phyloP scores from a whole-genome alignment of 2,329 filamentous ascomycete species.

The Coniochaeta ligniaria region DNA sequence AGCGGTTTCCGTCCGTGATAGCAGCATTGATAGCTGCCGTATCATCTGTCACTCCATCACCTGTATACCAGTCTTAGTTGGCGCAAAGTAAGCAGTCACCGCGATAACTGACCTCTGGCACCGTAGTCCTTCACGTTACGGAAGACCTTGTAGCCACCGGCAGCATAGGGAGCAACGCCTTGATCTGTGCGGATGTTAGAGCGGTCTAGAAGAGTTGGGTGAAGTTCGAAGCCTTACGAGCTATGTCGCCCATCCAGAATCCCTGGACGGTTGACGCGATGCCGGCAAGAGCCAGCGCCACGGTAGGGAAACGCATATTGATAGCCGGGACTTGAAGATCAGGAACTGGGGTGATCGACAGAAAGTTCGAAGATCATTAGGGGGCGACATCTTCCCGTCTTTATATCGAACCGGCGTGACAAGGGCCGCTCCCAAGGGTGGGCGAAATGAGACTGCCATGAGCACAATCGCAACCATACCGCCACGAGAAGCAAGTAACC shows the following conservation, averaged over 20 bases:
- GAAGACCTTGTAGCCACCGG: slow-evolving; percentile 33
- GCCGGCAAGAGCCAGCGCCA: slow-evolving; percentile 20
- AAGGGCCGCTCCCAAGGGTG: not conserved
- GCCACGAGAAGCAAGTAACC: not conserved
- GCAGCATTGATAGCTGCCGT: slow-evolving; percentile 38
- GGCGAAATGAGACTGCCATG: not conserved
- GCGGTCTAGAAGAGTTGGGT: too few relatives aligned
- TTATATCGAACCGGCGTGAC: not conserved
- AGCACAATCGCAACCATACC: not conserved
- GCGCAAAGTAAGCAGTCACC: not conserved
- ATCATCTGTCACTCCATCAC: slow-evolving; percentile 37
- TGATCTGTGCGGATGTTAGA: slow-evolving; percentile 23
- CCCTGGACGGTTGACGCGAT: slow-evolving; percentile 17
- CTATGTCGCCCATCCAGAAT: slow-evolving; percentile 23
- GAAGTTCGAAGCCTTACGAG: slow-evolving; percentile 16
- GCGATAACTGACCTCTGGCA: slow-evolving; percentile 24
- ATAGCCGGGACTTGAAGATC: not conserved
- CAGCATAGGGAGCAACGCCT: slow-evolving; percentile 34
- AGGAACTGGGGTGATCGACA: not conserved
- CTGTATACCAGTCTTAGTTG: slow-evolving; percentile 12
- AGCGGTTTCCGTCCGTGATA: slow-evolving; percentile 32
- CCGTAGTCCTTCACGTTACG: slow-evolving; percentile 41
- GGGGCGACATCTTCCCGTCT: not conserved
- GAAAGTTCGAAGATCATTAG: not conserved
- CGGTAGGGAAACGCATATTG: slow-evolving; percentile 18